These are phyloP conservation scores for Platanthera guangdongensis DNA, from an alignment of 106 monocot species.

Conservation along the genomic window DNA sequence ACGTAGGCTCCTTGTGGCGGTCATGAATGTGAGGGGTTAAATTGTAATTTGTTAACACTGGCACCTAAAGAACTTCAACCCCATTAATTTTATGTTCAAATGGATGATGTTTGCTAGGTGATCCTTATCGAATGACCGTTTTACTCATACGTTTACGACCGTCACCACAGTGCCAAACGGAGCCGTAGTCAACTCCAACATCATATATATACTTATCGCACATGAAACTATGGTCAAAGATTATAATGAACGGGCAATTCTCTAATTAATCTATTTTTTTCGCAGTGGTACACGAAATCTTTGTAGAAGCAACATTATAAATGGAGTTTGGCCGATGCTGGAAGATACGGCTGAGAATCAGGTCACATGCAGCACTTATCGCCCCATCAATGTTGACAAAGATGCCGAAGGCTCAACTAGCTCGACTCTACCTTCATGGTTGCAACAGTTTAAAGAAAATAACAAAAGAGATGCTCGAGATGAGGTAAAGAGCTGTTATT, in stretches of 20 bases:
- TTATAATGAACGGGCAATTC: not conserved
- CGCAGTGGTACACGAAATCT: slow-evolving; percentile 20
- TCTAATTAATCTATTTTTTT: not conserved
- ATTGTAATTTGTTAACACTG: too few species aligned
- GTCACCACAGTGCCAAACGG: not conserved
- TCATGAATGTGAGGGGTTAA: too few species aligned
- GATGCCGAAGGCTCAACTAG: slow-evolving; percentile 9
- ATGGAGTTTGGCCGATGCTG: slow-evolving; percentile 18
- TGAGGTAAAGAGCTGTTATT: slow-evolving; percentile 13
- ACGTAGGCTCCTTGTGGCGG: too few species aligned
- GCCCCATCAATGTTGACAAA: slow-evolving; percentile 20
- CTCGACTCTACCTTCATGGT: slow-evolving; percentile 63
- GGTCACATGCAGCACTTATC: slow-evolving; percentile 24
- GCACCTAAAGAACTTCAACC: too few species aligned
- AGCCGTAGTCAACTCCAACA: not conserved
- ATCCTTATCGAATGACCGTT: too few species aligned
- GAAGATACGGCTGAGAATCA: slow-evolving; percentile 16
- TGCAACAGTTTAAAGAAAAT: slow-evolving; percentile 46
- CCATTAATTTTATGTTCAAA: too few species aligned
- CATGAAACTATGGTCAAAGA: not conserved
- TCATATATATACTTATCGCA: not conserved
- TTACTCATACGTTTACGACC: too few species aligned
- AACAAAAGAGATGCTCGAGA: slow-evolving; percentile 15
- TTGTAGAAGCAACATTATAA: slow-evolving; percentile 21
- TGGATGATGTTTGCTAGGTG: too few species aligned